These are phyloP conservation scores for Larix sibirica DNA, from an alignment of 83 land plant species.

Conservation along the genomic window DNA sequence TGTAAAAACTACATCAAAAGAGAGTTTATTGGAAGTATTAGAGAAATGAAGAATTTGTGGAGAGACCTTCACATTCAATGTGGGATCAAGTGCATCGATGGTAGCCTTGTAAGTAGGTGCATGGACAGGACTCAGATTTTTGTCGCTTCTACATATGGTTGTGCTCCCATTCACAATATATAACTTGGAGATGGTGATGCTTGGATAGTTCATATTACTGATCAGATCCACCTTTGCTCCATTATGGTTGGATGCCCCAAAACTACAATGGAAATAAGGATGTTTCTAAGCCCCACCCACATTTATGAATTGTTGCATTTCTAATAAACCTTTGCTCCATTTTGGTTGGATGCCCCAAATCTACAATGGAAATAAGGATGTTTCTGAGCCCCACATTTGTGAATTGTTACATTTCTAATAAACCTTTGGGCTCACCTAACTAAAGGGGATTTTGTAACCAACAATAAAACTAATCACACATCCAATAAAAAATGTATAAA, in stretches of 20 bases:
- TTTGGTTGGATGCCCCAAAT: slow-evolving; percentile 9
- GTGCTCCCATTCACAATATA: not conserved
- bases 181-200: slow-evolving; percentile 51
- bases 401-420: no score
- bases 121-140: slow-evolving; percentile 26
- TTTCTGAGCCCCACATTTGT: no score
- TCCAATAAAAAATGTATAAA: no score
- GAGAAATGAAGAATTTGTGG: slow-evolving; percentile 56
- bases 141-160: slow-evolving; percentile 31
- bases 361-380: no score
- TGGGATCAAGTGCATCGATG: slow-evolving; percentile 38
- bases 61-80: slow-evolving; percentile 48
- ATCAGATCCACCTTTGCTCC: slow-evolving; percentile 29
- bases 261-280: no score
- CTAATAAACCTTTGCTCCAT: not conserved
- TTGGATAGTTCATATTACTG: slow-evolving; percentile 73
- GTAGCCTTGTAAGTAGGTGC: slow-evolving; percentile 36
- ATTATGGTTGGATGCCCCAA: slow-evolving; percentile 9
- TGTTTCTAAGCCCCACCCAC: no score
- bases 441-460: no score
- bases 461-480: no score
- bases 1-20: no score
- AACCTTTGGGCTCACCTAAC: no score
- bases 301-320: no score
- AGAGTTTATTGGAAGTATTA: not conserved